Conservation (phyloP, 768 basidiomycete species). For the Hypsizygus marmoreus region DNA sequence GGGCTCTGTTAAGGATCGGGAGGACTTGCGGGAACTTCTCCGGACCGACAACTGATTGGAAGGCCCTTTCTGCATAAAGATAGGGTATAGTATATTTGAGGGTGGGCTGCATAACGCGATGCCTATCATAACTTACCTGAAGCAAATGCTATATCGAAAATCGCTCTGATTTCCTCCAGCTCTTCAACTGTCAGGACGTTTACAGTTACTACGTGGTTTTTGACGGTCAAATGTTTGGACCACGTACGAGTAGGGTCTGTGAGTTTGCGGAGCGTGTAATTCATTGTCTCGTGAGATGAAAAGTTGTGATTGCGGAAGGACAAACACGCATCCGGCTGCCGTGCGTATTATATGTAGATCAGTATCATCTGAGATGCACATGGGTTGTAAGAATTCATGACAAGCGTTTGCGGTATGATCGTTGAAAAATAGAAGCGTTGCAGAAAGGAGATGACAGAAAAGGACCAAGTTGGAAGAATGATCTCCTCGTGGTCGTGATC, state of each 20-base stretch:
- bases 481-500: too few relatives aligned
- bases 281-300: too few relatives aligned
- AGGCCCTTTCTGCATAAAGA: constrained; percentile 3
- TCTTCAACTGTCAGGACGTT: constrained; percentile 1
- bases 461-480: too few relatives aligned
- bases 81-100: neutral
- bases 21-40: constrained; percentile 1
- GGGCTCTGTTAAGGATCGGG: constrained; percentile 7
- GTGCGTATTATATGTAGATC: too few relatives aligned
- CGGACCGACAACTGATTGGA: constrained; percentile 7
- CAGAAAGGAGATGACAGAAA: too few relatives aligned
- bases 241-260: constrained; percentile 2
- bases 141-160: constrained; percentile 10
- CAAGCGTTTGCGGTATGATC: too few relatives aligned
- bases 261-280: constrained; percentile 11
- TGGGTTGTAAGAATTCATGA: too few relatives aligned
- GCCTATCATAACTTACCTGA: constrained; percentile 4
- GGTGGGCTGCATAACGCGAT: neutral
- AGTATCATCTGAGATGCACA: too few relatives aligned
- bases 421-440: too few relatives aligned
- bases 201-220: neutral
- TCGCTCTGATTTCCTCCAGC: constrained; percentile 5
- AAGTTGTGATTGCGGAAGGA: too few relatives aligned
- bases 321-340: too few relatives aligned
- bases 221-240: neutral